Evolutionary conservation across 495 filamentous ascomycete species (phyloP).

Genomic region (Neurospora sublineolata): DNA sequence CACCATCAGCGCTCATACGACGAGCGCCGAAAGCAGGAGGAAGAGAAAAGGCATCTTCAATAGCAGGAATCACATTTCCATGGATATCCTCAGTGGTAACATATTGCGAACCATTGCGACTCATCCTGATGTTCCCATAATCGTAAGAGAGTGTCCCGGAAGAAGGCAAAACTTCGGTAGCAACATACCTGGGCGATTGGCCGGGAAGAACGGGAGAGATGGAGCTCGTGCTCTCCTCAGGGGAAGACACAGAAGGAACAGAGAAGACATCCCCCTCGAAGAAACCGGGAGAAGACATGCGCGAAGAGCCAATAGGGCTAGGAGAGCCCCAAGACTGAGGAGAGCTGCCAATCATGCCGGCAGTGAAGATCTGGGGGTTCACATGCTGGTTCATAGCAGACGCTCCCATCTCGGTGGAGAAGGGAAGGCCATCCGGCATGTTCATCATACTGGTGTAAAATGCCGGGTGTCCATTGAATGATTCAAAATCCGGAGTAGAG

Average conservation of each 20-base stretch:
- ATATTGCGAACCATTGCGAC: slow-evolving; percentile 22
- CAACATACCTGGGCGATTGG: slow-evolving; percentile 40
- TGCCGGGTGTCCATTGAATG: slow-evolving; percentile 25
- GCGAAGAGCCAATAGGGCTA: slow-evolving; percentile 33
- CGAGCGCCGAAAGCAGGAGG: slow-evolving; percentile 32
- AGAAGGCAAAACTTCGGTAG: slow-evolving; percentile 4
- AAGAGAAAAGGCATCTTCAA: slow-evolving; percentile 33
- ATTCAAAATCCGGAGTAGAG: slow-evolving; percentile 35
- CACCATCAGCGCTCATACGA: slow-evolving; percentile 37
- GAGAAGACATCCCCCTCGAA: slow-evolving; percentile 37
- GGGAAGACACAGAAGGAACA: slow-evolving; percentile 29
- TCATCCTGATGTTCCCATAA: slow-evolving; percentile 15
- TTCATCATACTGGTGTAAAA: slow-evolving; percentile 29
- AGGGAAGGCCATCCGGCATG: slow-evolving; percentile 33
- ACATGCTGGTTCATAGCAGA: slow-evolving; percentile 29
- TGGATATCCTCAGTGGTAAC: slow-evolving; percentile 33
- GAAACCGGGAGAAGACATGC: slow-evolving; percentile 36
- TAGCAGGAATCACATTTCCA: slow-evolving; percentile 21
- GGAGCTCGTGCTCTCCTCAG: slow-evolving; percentile 33
- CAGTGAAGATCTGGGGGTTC: slow-evolving; percentile 37
- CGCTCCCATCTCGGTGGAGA: slow-evolving; percentile 24
- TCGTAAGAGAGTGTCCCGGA: slow-evolving; percentile 15
- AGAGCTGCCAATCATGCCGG: slow-evolving; percentile 29
- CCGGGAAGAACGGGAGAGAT: slow-evolving; percentile 33
- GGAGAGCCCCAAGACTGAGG: slow-evolving; percentile 40